Evolutionary conservation across 306 rosid genomes (phyloP), one percentile per base, ranked within the genome.

Genomic region (Lotus japonicus): DNA sequence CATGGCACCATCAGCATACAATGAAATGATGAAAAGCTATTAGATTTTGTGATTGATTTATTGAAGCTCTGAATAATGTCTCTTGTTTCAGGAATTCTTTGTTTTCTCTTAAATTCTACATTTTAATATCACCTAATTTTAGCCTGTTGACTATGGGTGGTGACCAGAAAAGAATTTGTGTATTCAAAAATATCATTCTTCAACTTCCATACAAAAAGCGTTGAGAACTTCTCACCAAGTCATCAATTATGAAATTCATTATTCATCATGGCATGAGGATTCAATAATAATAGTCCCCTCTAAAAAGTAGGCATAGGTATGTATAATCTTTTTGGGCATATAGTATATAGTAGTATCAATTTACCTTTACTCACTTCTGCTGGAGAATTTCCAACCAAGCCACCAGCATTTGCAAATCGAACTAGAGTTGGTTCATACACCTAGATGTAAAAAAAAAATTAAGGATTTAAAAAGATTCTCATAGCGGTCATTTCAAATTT

Each of bases 351-450:
- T n/a, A n/a, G n/a, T n/a, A n/a, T 38, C 66, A 64, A 68, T 58
- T 77, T 84, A 92, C 98, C 98, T 86, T 84, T 85, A 64, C 87
- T 80, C 68, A 85, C 94, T 83, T 92, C 97, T 19, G 92, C 94
- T 19, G 97, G 98, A 64, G 96, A 80, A 70, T 85, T 86, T 74
- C 97, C 94, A 71, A 75, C 58, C 76, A 82, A 80, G 79, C 98
- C 98, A 48, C 98, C 97, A 66, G 88, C 89, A 79, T 77, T 61
- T 36, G 71, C 53, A 80, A 92, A 92, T 73, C 87, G 84, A 23
- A 79, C 31, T 44, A 81, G 81, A 59, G 97, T 86, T 82, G 98
- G 96, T 79, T 85, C 81, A 80, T 84, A 92, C 2, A 88, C 94
- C 98, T 92, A 64, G 50, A 83, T 46, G 56, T 56, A 59, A 75